These are phyloP conservation scores for Hortiboletus flavorubellus DNA, from an alignment of 768 basidiomycete genomes.

Conservation along the genomic window DNA sequence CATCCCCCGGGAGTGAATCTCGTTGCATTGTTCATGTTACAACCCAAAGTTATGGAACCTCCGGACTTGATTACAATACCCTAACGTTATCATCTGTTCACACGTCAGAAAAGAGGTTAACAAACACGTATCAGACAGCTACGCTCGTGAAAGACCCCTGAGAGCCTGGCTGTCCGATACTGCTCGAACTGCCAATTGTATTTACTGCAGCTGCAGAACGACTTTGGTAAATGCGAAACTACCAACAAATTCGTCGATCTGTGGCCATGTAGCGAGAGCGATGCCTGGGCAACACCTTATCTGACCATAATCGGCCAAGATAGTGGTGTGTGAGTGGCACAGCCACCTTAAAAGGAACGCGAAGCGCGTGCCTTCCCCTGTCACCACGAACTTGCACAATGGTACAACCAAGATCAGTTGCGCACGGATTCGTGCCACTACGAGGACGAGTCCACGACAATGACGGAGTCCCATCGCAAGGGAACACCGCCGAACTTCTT, in stretches of 20 bases:
- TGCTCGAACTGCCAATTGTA: neutral
- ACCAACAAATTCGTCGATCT: neutral
- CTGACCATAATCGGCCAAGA: too few relatives aligned
- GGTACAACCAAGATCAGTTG: slow-evolving; percentile 1
- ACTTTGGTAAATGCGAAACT: neutral
- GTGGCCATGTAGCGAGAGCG: neutral
- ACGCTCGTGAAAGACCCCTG: neutral
- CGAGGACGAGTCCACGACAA: neutral
- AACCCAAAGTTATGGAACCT: neutral
- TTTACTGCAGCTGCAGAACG: too few relatives aligned
- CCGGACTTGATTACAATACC: neutral
- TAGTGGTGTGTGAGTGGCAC: slow-evolving; percentile 4
- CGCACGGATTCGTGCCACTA: neutral
- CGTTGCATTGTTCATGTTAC: neutral
- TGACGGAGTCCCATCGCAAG: neutral
- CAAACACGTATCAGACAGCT: neutral
- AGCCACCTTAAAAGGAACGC: slow-evolving; percentile 14
- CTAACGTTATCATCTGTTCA: neutral
- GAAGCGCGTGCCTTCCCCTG: slow-evolving; percentile 29
- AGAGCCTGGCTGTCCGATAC: neutral
- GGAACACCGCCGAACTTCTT: neutral
- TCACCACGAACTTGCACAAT: slow-evolving; percentile 15
- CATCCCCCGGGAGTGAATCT: too few relatives aligned
- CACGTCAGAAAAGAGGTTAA: neutral
- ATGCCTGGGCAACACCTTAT: neutral